Percentiles rank a stretch among this genome's conserved stretches.
Conservation (phyloP, 495 filamentous ascomycete species). For the Xylaria scruposa region DNA sequence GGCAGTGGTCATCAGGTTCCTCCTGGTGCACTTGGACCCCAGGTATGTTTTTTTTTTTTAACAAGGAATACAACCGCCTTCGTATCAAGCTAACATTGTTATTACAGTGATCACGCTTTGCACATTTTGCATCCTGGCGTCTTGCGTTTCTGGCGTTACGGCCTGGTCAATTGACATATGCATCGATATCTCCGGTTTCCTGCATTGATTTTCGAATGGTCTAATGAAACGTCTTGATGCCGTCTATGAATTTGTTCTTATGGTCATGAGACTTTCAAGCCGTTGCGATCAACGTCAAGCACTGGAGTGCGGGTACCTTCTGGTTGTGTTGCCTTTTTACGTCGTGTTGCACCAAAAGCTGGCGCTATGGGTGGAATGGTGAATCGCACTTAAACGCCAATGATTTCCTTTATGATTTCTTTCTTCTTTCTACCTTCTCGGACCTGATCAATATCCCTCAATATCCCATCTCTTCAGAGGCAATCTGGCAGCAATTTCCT, state of each 20-base stretch:
- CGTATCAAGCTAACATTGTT: conserved; percentile 1
- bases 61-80: neutral
- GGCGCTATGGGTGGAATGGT: conserved; percentile 28
- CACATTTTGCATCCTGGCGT: conserved; percentile 42
- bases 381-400: conserved; percentile 22
- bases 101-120: conserved; percentile 21
- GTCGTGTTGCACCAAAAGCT: conserved; percentile 31
- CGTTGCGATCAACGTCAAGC: conserved; percentile 21
- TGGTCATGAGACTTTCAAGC: conserved; percentile 24
- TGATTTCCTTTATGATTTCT: conserved; percentile 26
- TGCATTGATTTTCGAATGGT: conserved; percentile 32
- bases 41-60: conserved; percentile 31
- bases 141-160: conserved; percentile 45
- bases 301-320: conserved; percentile 16
- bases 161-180: conserved; percentile 39
- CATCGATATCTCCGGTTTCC: conserved; percentile 41
- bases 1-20: conserved; percentile 29
- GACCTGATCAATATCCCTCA: conserved; percentile 9
- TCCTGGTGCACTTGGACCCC: conserved; percentile 38
- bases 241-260: conserved; percentile 30
- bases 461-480: conserved; percentile 17
- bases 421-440: conserved; percentile 23
- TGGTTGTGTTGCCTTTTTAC: conserved; percentile 27
- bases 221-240: conserved; percentile 30
- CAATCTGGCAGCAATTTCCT: conserved; percentile 27